Conservation (phyloP, 1,284 basidiomycete genomes). For the Puccinia coronata region DNA sequence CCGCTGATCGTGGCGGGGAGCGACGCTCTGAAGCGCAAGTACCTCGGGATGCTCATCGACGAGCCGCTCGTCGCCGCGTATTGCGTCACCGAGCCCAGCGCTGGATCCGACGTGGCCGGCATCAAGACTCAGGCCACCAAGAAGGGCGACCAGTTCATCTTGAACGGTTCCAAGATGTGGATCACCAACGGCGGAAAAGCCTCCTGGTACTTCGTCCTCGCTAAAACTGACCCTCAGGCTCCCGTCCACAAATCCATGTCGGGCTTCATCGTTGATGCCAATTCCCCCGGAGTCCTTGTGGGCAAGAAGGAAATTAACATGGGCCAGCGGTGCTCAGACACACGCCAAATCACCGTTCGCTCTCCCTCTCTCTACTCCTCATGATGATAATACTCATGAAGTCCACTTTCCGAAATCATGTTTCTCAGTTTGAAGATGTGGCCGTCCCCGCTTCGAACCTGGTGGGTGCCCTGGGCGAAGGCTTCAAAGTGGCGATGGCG, state of each 20-base stretch:
- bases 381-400: neutral
- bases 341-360: constrained; percentile 64
- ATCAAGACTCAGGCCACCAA: constrained; percentile 63
- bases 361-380: neutral
- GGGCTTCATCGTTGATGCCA: constrained; percentile 65
- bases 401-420: too few relatives aligned
- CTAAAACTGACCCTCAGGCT: constrained; percentile 62
- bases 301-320: constrained; percentile 67
- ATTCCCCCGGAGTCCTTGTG: constrained; percentile 61
- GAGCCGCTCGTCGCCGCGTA: constrained; percentile 65
- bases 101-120: constrained; percentile 64
- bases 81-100: constrained; percentile 60
- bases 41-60: constrained; percentile 65
- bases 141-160: constrained; percentile 63
- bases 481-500: constrained; percentile 64
- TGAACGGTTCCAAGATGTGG: constrained; percentile 62
- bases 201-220: constrained; percentile 64
- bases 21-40: constrained; percentile 63
- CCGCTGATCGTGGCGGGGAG: constrained; percentile 63
- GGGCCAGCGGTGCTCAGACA: constrained; percentile 66
- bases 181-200: constrained; percentile 62
- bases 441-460: constrained; percentile 61
- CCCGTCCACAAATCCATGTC: constrained; percentile 62
- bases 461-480: constrained; percentile 63
- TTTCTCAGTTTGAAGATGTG: constrained; percentile 49